Conservation (phyloP, 495 filamentous ascomycete genomes). For the Lepraria neglecta region DNA sequence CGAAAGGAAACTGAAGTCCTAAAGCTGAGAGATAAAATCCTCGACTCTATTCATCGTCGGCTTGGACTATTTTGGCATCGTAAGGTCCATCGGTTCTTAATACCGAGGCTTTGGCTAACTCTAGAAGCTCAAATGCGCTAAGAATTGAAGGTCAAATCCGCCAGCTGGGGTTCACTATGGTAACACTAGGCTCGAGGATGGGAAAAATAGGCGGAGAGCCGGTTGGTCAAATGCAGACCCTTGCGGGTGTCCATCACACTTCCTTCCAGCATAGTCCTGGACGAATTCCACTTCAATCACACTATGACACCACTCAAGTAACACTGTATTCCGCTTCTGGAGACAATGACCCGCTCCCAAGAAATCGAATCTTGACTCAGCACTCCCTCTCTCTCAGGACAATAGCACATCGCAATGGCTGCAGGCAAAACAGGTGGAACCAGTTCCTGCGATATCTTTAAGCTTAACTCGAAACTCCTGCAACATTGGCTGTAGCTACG, state of each 20-base stretch:
- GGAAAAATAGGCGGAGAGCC: background rate
- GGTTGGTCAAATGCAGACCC: background rate
- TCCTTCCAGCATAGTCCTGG: background rate
- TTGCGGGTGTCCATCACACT: background rate
- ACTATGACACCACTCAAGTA: background rate
- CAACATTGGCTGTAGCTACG: background rate
- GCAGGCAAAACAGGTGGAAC: background rate
- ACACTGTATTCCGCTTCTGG: background rate
- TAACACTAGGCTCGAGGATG: background rate
- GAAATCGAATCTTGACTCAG: background rate
- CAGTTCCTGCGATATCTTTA: background rate
- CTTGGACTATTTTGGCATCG: background rate
- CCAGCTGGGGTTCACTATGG: background rate
- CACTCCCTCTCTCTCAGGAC: background rate
- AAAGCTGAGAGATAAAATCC: conserved; percentile 5
- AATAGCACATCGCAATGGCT: background rate
- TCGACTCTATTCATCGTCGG: background rate
- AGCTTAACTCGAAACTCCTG: background rate
- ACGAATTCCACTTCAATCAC: background rate
- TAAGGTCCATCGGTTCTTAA: background rate
- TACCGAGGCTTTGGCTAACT: too few species aligned
- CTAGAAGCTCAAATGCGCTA: background rate
- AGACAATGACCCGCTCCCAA: background rate
- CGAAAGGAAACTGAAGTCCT: background rate
- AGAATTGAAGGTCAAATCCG: background rate